Base-by-base conservation (phyloP, 306 rosid genomes). In the Comarum palustre region DNA sequence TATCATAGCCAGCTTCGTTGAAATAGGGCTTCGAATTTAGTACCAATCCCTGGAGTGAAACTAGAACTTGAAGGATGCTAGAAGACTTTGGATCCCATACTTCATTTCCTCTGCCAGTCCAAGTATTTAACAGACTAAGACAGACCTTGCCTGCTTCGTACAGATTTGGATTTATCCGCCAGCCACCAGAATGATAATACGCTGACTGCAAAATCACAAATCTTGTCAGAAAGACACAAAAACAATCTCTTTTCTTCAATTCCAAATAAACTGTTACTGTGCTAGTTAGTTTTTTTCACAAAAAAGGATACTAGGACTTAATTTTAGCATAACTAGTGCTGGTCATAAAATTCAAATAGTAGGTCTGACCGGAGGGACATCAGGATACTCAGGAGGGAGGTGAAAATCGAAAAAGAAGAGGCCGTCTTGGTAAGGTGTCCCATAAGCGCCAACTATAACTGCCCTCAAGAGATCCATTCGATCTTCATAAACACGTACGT, bases 341-440 rank as follows among this genome's bases (percentile, higher is more conserved):
- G 36, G 27, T 34, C 60, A 48, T 19, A 51, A 22, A 68, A 27
- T 68, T 69, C 58, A 65, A 80, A 72, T 55, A 75, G 77, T 45
- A 74, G 77, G 66, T 60, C 92, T 95, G 82, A 95, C 99, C 13
- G 96, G 99, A 48, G 99, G 99, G 84, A 90, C 89, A 73, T 95
- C 97, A 29, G 99, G 99, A 79, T 91, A 95, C 80, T 91, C 99
- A 14, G 89, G 87, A 5, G 99, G 97, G 78, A 95, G 99, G 87
- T 91, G 91, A 87, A 95, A 95, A 82, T 95, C 99, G 72, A 95
- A 95, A 93, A 91, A 88, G 82, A 95, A 95, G 68, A 95, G 93
- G 51, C 99, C 99, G 80, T 95, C 99, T 87, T 95, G 99, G 90
- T 95, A 95, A 74, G 97, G 99, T 19, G 99, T 95, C 77, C 99